A percentile compares a stretch with the other conserved stretches of the same genome.
Evolutionary conservation across 495 filamentous ascomycete species (phyloP).

Genomic region (Xylaria scruposa): DNA sequence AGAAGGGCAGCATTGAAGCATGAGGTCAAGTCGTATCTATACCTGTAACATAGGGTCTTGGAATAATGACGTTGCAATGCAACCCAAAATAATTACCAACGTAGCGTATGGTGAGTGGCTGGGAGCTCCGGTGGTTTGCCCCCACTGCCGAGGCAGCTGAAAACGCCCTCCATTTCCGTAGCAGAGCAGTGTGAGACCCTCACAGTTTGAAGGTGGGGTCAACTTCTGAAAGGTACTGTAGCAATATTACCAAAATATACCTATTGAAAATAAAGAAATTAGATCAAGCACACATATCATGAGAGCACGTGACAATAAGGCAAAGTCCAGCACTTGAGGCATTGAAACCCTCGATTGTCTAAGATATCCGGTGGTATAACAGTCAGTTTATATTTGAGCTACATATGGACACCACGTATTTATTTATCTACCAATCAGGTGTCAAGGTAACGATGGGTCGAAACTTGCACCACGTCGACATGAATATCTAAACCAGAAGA

Average conservation of each 20-base stretch:
- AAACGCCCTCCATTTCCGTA: background rate
- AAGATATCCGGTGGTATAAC: background rate
- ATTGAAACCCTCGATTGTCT: background rate
- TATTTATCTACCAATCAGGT: background rate
- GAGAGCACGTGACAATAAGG: background rate
- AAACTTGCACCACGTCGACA: background rate
- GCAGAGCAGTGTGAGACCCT: background rate
- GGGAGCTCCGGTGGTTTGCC: background rate
- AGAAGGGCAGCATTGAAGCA: background rate
- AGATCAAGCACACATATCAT: no score
- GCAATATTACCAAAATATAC: no score
- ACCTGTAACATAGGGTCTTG: background rate
- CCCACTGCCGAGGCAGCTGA: constrained; percentile 16
- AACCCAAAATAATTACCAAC: background rate
- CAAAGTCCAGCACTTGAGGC: background rate
- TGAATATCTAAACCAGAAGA: background rate
- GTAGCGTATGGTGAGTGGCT: constrained; percentile 2
- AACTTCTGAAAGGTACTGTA: no score
- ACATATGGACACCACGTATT: background rate
- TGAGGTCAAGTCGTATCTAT: background rate
- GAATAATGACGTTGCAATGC: constrained; percentile 22
- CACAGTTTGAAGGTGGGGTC: no score
- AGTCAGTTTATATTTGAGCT: background rate
- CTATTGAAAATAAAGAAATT: no score
- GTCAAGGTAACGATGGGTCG: background rate